phyloP scores from a whole-genome alignment of 176 grass and related monocot species.

The Puccinellia tenuiflora region DNA sequence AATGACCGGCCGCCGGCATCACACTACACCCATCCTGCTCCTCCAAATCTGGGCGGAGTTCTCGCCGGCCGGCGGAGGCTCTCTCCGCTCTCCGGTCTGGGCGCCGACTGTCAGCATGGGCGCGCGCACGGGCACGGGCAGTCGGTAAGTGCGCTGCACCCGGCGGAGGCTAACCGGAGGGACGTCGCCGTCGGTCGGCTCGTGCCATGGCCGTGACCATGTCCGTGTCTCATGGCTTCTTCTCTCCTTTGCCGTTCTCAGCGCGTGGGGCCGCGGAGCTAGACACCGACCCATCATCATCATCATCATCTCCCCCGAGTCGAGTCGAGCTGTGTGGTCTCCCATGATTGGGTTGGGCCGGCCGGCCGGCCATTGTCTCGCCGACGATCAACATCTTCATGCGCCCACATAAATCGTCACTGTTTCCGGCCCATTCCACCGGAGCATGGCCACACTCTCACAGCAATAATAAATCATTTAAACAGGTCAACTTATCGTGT shows the following conservation, averaged over 20 bases:
- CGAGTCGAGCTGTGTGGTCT: not conserved
- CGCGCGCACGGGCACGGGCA: not conserved
- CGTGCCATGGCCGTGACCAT: not conserved
- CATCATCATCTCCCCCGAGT: not conserved
- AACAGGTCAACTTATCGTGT: constrained; percentile 1
- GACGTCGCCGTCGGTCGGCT: constrained; percentile 2
- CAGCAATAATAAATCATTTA: not conserved
- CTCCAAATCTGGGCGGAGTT: not conserved
- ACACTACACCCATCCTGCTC: not conserved
- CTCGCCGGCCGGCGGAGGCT: not conserved
- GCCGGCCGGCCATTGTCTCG: not conserved
- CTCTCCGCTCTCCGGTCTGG: no score
- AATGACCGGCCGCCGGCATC: not conserved
- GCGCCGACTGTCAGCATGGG: not conserved
- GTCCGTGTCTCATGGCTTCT: not conserved
- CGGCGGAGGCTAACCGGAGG: not conserved
- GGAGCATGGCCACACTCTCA: not conserved
- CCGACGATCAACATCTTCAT: not conserved
- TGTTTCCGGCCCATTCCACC: not conserved
- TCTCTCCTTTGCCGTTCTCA: not conserved
- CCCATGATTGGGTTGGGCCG: not conserved
- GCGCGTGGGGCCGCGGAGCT: not conserved
- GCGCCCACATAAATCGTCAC: not conserved
- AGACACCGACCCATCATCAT: not conserved
- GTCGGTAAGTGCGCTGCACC: not conserved